Base-by-base conservation (phyloP, 306 rosid genomes). In the Fragaria vesca region DNA sequence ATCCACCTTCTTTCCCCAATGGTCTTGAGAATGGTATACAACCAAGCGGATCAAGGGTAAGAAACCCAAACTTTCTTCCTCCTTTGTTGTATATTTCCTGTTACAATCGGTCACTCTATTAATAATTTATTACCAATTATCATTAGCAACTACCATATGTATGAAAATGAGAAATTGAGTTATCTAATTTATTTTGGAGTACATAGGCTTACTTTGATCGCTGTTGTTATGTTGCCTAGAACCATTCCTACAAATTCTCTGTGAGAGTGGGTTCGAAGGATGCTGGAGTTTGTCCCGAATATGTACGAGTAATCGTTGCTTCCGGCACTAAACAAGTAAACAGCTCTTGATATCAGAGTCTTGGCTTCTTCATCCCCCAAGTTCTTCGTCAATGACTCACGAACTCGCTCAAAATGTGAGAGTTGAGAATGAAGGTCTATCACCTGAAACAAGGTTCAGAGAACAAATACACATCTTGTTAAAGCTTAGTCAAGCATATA, bases 31-130 rank as follows among this genome's bases (percentile, higher is more conserved):
- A 34, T 1, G 88, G 83, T 24, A 66, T 21, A 51, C 83, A 72
- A 5, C 51, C 81, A 12, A 85, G 21, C 10, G 83, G 71, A 65
- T 58, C 62, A 24, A 76, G 13, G 28, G n/a, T 80, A 48, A 61
- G 34, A 24, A 76, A 63, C 12, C 52, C 83, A 76, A 85, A 79
- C 17, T 82, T 85, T 54, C 88, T 82, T 40, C 84, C 86, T 42
- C 88, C 84, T 10, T 45, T 17, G 24, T 72, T 45, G 47, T 76
- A 61, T 71, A 81, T 71, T 72, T 76, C 83, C 86, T 82, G 15
- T 46, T 20, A 47, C 18, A 26, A 36, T 34, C 12, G 17, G 2
- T 55, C 61, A 75, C 12, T 50, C 3, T 38, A 21, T 4, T 57
- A 57, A 12, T 61, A 40, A 40, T 40, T 40, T 40, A 55, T 12